A percentile compares a stretch with the other conserved stretches of the same genome.
Evolutionary conservation across 2,329 filamentous ascomycete genomes (phyloP).

Genomic region (Rugonectria rugulosa): DNA sequence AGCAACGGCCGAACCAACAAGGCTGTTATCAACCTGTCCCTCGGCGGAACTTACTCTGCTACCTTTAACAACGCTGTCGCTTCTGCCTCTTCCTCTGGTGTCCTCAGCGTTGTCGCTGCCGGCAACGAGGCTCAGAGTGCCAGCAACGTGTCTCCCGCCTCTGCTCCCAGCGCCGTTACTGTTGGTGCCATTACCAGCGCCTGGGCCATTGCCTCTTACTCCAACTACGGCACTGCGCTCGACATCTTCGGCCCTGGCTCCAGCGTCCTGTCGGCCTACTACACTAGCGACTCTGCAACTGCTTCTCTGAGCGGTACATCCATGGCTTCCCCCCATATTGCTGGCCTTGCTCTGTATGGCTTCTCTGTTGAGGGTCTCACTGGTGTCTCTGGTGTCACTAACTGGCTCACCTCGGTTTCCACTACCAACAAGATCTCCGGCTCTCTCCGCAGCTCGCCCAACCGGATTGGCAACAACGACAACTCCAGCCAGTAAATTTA

Average conservation of each 20-base stretch:
- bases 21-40: conserved; percentile 63
- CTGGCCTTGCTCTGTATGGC: conserved; percentile 60
- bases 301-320: conserved; percentile 65
- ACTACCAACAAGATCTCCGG: conserved; percentile 52
- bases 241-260: conserved; percentile 62
- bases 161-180: conserved; percentile 42
- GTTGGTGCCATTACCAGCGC: conserved; percentile 46
- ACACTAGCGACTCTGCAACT: conserved; percentile 51
- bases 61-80: conserved; percentile 59
- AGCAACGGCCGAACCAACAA: conserved; percentile 47
- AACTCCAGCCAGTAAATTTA: conserved; percentile 37
- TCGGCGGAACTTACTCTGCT: conserved; percentile 55
- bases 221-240: conserved; percentile 57
- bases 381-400: conserved; percentile 47
- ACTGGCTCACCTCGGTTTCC: conserved; percentile 51
- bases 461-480: conserved; percentile 60
- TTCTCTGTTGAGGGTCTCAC: conserved; percentile 53
- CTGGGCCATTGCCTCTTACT: conserved; percentile 54
- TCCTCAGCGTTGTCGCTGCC: conserved; percentile 62
- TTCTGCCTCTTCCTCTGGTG: conserved; percentile 52
- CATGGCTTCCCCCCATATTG: conserved; percentile 70
- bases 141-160: conserved; percentile 41
- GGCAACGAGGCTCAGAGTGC: conserved; percentile 55
- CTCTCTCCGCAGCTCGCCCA: conserved; percentile 50
- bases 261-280: conserved; percentile 57